Percentiles rank a stretch among this genome's conserved stretches.
Evolutionary conservation across 805 yeast genomes (phyloP).

Genomic region (Starmerella sirachaensis): DNA sequence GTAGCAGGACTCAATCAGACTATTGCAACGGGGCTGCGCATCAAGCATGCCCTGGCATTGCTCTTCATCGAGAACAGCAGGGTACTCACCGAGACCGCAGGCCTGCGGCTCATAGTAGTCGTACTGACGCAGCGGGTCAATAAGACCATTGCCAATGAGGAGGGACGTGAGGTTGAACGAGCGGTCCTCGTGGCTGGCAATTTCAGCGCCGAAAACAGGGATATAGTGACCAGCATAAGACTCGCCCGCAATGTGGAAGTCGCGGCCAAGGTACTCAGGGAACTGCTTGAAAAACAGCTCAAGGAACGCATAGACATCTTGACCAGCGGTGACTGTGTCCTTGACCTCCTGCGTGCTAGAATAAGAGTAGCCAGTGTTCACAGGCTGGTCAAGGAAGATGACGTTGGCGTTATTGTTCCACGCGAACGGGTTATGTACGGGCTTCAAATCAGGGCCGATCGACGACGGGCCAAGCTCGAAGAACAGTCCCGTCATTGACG

Average conservation of each 20-base stretch:
- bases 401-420: slow-evolving; percentile 92
- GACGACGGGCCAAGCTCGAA: slow-evolving; percentile 90
- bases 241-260: slow-evolving; percentile 86
- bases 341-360: slow-evolving; percentile 33
- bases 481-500: slow-evolving; percentile 83
- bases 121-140: slow-evolving; percentile 73
- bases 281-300: slow-evolving; percentile 77
- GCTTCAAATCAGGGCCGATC: slow-evolving; percentile 53
- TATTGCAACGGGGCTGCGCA: slow-evolving; percentile 59
- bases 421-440: slow-evolving; percentile 71
- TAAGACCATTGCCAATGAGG: slow-evolving; percentile 83
- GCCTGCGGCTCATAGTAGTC: slow-evolving; percentile 84
- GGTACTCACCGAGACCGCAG: slow-evolving; percentile 82
- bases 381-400: slow-evolving; percentile 89
- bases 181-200: slow-evolving; percentile 48
- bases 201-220: slow-evolving; percentile 62
- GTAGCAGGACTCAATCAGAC: slow-evolving; percentile 64
- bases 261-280: slow-evolving; percentile 48
- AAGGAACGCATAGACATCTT: slow-evolving; percentile 78
- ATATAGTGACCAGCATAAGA: slow-evolving; percentile 93
- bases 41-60: slow-evolving; percentile 59
- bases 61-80: slow-evolving; percentile 61
- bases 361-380: slow-evolving; percentile 86
- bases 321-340: slow-evolving; percentile 52
- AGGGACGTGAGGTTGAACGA: slow-evolving; percentile 64